These are phyloP conservation scores for Globisporangium spinosum DNA, from an alignment of 352 stramenopile species.

Conservation along the genomic window DNA sequence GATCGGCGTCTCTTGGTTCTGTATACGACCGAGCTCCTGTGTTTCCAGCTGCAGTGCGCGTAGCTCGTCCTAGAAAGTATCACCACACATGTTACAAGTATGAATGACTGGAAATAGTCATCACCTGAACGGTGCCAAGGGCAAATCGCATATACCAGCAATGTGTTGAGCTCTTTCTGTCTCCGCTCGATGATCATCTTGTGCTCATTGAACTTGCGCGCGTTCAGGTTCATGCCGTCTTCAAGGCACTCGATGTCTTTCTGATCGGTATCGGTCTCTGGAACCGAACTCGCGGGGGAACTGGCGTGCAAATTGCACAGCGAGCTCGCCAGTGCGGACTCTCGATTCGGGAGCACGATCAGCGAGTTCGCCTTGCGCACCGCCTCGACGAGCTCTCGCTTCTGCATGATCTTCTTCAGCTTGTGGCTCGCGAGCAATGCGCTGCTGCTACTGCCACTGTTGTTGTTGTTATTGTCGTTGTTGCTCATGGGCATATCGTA, in stretches of 20 bases:
- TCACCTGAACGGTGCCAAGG: no score
- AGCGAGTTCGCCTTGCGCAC: slow-evolving; percentile 72
- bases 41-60: slow-evolving; percentile 70
- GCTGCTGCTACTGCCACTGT: slow-evolving; percentile 24
- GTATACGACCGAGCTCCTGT: slow-evolving; percentile 56
- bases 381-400: slow-evolving; percentile 71
- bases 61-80: slow-evolving; percentile 55
- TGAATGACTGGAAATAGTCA: not conserved
- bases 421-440: slow-evolving; percentile 27
- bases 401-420: slow-evolving; percentile 73
- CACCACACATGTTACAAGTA: not conserved
- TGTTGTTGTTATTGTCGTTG: slow-evolving; percentile 27
- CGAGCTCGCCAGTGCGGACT: slow-evolving; percentile 27
- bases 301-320: slow-evolving; percentile 26
- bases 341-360: slow-evolving; percentile 50
- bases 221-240: slow-evolving; percentile 67
- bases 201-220: slow-evolving; percentile 78
- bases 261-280: slow-evolving; percentile 38
- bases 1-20: slow-evolving; percentile 77
- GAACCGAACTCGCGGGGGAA: slow-evolving; percentile 15
- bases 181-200: slow-evolving; percentile 60
- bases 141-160: slow-evolving; percentile 32
- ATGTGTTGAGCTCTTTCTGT: slow-evolving; percentile 56
- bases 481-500: slow-evolving; percentile 23
- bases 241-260: slow-evolving; percentile 67